Evolutionary conservation across 331 rosid species (phyloP).

Genomic region (Quercus tomentella): DNA sequence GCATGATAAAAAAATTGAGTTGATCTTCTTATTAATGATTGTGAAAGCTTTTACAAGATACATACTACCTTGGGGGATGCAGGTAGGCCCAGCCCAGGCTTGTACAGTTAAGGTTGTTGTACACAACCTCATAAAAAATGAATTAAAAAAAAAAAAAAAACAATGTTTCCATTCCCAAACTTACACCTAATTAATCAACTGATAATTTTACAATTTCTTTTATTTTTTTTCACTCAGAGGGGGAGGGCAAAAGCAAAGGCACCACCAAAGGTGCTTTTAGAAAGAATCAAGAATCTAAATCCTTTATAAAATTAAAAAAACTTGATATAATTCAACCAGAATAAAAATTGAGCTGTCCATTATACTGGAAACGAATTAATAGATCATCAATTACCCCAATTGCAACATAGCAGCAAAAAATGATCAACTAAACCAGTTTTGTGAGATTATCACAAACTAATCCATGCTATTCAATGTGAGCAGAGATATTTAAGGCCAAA

Average conservation of each 20-base stretch:
- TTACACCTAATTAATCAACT: too few relatives aligned
- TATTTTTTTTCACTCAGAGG: too few relatives aligned
- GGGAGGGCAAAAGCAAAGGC: background rate
- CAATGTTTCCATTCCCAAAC: too few relatives aligned
- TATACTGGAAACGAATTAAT: background rate
- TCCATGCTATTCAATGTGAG: background rate
- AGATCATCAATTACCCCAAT: background rate
- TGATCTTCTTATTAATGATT: background rate
- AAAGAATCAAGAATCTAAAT: background rate
- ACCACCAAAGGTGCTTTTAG: background rate
- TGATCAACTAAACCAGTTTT: background rate
- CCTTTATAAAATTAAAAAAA: background rate
- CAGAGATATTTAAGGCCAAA: background rate
- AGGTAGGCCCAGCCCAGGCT: background rate
- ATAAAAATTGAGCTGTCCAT: background rate
- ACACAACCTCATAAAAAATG: background rate
- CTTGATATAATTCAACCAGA: background rate
- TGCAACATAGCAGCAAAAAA: background rate
- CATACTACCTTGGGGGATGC: background rate
- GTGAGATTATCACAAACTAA: background rate
- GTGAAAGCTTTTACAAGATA: too few relatives aligned
- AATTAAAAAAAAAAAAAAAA: background rate
- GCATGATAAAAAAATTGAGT: background rate
- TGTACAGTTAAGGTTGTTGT: background rate
- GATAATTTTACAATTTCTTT: too few relatives aligned